Base-by-base conservation (phyloP, 176 grass and related monocot genomes). In the Urochloa ruziziensis region DNA sequence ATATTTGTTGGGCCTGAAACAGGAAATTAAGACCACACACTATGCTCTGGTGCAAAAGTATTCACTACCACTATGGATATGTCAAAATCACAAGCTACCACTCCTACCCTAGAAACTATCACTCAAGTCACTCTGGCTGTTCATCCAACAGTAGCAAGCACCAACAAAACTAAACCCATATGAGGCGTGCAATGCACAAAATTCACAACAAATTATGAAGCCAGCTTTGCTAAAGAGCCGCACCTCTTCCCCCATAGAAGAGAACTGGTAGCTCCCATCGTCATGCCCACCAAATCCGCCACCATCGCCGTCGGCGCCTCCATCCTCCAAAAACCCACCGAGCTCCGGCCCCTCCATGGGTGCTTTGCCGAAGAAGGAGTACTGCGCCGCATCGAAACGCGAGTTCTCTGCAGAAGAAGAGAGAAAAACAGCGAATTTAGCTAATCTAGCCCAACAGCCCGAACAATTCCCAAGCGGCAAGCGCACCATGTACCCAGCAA, bases 291-390 rank as follows among this genome's bases (percentile, higher is more conserved):
- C 60, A 80, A 98, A 90, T 35, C 85, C 88, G 15, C 70, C 62
- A 72, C 48, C 74, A 43, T 85, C 87, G 73, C 43, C 37, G 67
- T 71, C 74, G 17, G 66, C 62, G 11, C 67, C 81, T 24, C 70
- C 90, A 82, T 96, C 92, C 36, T 89, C 96, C 79, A 90, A 83
- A 47, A 97, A n/a, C 14, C 83, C 68, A 30, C 93, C 89, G 80
- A 99, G 78, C 49, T 94, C 96, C 79, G 85, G 23, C 25, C 78
- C 91, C 62, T 94, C 91, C 87, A 92, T 77, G 21, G 76, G 40
- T 48, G 80, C 74, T 84, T 95, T 94, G 29, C 91, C 91, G 15
- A 95, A 98, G 75, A 98, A 95, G 32, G 87, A 72, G 36, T 98
- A 98, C 85, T 84, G 89, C 68, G 76, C 73, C 39, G 91, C 89